A percentile compares a stretch with the other conserved stretches of the same genome.
Evolutionary conservation across 176 grass and related monocot species (phyloP).

Genomic region (Otatea glauca): DNA sequence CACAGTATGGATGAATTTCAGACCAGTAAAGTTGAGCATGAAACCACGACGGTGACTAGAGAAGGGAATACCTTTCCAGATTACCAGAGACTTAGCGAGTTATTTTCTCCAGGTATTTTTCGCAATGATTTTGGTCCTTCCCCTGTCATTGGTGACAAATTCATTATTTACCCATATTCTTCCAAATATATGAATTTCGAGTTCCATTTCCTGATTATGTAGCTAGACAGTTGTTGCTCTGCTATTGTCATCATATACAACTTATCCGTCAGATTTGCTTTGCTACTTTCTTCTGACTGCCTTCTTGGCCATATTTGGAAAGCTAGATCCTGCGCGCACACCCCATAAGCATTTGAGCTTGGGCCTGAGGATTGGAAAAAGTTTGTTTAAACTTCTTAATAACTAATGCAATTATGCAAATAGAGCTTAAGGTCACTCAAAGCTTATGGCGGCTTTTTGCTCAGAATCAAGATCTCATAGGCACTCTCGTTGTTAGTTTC

Average conservation of each 20-base stretch:
- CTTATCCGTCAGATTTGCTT: not conserved
- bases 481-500: not conserved
- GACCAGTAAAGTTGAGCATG: constrained; percentile 39
- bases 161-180: not conserved
- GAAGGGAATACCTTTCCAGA: constrained; percentile 29
- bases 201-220: constrained; percentile 9
- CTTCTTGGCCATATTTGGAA: constrained; percentile 9
- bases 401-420: not conserved
- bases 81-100: constrained; percentile 7
- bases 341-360: not conserved
- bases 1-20: constrained; percentile 27
- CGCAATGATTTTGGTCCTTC: constrained; percentile 1
- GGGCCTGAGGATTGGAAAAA: not conserved
- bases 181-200: not conserved
- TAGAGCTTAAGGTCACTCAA: not conserved
- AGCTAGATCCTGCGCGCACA: not conserved
- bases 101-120: constrained; percentile 58
- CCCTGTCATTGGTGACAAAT: not conserved
- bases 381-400: not conserved
- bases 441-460: not conserved
- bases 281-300: not conserved
- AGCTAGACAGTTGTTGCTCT: not conserved
- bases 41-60: constrained; percentile 23
- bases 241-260: constrained; percentile 2
- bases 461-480: not conserved